phyloP scores from a whole-genome alignment of 176 grass and related monocot genomes.

The Secale cereale region DNA sequence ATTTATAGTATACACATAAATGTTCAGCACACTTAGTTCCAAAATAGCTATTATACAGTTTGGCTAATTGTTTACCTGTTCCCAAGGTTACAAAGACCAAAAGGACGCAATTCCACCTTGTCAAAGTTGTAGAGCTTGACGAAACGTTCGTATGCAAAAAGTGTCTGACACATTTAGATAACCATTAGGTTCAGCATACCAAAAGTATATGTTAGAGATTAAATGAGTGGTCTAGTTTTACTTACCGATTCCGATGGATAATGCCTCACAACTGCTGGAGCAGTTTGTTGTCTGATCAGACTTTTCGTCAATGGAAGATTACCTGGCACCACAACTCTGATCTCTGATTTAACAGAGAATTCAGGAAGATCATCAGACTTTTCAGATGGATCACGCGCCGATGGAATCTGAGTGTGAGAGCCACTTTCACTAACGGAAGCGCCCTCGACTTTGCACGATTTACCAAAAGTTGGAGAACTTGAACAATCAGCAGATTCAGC shows the following conservation, averaged over 20 bases:
- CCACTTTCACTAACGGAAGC: neutral
- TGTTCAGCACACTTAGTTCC: neutral
- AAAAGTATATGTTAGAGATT: slow-evolving; percentile 9
- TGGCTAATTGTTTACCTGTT: slow-evolving; percentile 71
- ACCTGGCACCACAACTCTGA: slow-evolving; percentile 22
- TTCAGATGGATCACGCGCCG: slow-evolving; percentile 20
- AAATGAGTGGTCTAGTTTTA: slow-evolving; percentile 4
- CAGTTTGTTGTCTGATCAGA: slow-evolving; percentile 41
- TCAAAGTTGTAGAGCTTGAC: slow-evolving; percentile 72
- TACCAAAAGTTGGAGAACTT: slow-evolving; percentile 9
- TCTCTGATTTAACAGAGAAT: slow-evolving; percentile 33
- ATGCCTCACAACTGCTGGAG: slow-evolving; percentile 48
- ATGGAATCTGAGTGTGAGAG: neutral
- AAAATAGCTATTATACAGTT: neutral
- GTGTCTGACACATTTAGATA: slow-evolving; percentile 44
- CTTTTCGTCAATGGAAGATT: slow-evolving; percentile 28
- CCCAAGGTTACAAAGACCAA: slow-evolving; percentile 79
- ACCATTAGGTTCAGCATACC: slow-evolving; percentile 25
- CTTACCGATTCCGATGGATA: slow-evolving; percentile 70
- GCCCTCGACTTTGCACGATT: slow-evolving; percentile 1
- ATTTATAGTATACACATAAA: neutral
- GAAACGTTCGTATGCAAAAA: slow-evolving; percentile 72
- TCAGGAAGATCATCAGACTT: slow-evolving; percentile 32
- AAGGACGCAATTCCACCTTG: slow-evolving; percentile 65
- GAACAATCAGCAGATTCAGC: slow-evolving; percentile 26